Evolutionary conservation across 306 rosid genomes (phyloP).

Genomic region (Adenanthera pavonina): DNA sequence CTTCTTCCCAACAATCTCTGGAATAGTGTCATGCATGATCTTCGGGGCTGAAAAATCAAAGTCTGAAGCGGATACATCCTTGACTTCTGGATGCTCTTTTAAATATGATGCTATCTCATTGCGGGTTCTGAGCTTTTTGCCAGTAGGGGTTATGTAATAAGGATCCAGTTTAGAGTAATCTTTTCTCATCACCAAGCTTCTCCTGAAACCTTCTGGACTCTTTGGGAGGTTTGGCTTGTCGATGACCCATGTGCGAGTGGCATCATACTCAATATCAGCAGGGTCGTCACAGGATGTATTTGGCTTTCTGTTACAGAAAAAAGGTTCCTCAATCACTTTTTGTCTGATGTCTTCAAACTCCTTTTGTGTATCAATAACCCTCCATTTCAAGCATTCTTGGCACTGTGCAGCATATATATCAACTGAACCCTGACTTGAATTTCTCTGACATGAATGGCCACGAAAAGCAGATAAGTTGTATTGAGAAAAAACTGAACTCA

Average conservation of each 20-base stretch:
- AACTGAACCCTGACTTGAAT: constrained; percentile 48
- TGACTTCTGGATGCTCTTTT: constrained; percentile 55
- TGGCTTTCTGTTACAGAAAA: constrained; percentile 58
- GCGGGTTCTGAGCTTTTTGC: constrained; percentile 74
- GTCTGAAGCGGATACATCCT: constrained; percentile 48
- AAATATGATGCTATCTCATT: constrained; percentile 65
- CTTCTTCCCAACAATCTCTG: constrained; percentile 52
- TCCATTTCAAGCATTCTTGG: constrained; percentile 78
- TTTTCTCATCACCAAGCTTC: constrained; percentile 71
- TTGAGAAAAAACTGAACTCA: neutral
- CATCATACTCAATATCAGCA: constrained; percentile 71
- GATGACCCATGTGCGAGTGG: constrained; percentile 82
- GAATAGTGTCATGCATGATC: constrained; percentile 82
- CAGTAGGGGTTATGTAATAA: constrained; percentile 68
- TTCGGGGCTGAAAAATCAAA: constrained; percentile 76
- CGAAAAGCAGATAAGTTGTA: constrained; percentile 24
- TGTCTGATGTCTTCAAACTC: constrained; percentile 85
- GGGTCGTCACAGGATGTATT: constrained; percentile 69
- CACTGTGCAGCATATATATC: constrained; percentile 80
- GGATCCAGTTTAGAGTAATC: constrained; percentile 86
- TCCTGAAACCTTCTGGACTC: constrained; percentile 75
- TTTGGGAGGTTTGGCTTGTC: constrained; percentile 87
- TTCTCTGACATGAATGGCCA: constrained; percentile 55
- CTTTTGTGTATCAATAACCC: constrained; percentile 71
- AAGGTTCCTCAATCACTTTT: constrained; percentile 59